These are phyloP conservation scores for Combretum micranthum DNA, from an alignment of 345 rosid species.

Conservation along the genomic window DNA sequence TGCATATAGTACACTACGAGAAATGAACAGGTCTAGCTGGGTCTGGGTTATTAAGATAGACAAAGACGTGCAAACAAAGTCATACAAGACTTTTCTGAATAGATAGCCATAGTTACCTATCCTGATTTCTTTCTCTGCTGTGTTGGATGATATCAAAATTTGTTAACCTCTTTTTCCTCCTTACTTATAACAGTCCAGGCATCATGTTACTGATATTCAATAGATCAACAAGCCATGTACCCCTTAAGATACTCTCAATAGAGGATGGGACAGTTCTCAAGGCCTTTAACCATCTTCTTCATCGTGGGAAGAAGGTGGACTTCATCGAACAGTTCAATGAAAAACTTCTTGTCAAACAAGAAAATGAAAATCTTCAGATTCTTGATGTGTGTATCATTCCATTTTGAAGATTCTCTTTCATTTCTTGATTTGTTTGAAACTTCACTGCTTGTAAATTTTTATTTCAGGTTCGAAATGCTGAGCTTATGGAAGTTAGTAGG, in stretches of 20 bases:
- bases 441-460: not conserved
- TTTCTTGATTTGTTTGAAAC: not conserved
- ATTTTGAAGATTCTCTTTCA: conserved; percentile 1
- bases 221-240: conserved; percentile 69
- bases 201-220: conserved; percentile 91
- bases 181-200: conserved; percentile 62
- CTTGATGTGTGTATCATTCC: conserved; percentile 65
- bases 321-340: conserved; percentile 97
- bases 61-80: too few relatives aligned
- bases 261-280: conserved; percentile 98
- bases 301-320: conserved; percentile 93
- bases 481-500: conserved; percentile 74
- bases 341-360: conserved; percentile 98
- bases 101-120: too few relatives aligned
- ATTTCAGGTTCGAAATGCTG: conserved; percentile 68
- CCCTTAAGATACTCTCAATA: conserved; percentile 80
- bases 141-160: not conserved
- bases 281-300: conserved; percentile 83
- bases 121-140: too few relatives aligned
- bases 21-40: too few relatives aligned
- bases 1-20: too few relatives aligned
- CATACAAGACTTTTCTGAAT: too few relatives aligned
- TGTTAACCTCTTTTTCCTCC: not conserved
- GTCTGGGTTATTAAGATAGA: too few relatives aligned
- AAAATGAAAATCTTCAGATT: conserved; percentile 94